Percentiles rank a stretch among this genome's conserved stretches.
phyloP scores from a whole-genome alignment of 2,329 filamentous ascomycete genomes.

The Aspergillus sp. region DNA sequence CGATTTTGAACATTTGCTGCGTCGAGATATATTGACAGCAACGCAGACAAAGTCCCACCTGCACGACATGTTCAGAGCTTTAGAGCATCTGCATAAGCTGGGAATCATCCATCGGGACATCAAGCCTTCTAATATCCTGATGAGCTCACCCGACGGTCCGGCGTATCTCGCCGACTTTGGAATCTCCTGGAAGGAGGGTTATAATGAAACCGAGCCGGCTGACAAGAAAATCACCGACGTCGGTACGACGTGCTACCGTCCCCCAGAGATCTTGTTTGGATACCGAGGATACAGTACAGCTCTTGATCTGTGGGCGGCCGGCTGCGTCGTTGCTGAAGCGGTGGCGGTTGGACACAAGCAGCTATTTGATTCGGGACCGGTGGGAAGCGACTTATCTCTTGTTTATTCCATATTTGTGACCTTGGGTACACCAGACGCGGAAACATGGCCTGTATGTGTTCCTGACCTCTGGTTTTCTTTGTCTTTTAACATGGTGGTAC shows the following conservation, averaged over 20 bases:
- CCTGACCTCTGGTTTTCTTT: neutral
- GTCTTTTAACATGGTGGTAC: conserved; percentile 2
- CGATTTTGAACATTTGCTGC: conserved; percentile 68
- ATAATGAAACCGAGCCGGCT: conserved; percentile 58
- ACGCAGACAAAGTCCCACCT: conserved; percentile 51
- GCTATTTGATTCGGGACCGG: conserved; percentile 82
- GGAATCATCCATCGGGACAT: conserved; percentile 90
- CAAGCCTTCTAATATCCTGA: conserved; percentile 85
- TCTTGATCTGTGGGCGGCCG: conserved; percentile 87
- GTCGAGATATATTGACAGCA: conserved; percentile 39
- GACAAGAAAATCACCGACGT: conserved; percentile 82
- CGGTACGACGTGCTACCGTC: conserved; percentile 85
- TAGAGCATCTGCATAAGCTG: conserved; percentile 67
- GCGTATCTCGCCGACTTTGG: conserved; percentile 88
- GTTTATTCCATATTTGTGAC: conserved; percentile 92
- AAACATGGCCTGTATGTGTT: conserved; percentile 72
- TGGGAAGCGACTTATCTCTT: conserved; percentile 87
- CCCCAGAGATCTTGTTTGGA: conserved; percentile 88
- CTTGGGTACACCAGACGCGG: conserved; percentile 77
- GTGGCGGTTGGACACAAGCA: conserved; percentile 54
- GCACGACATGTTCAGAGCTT: conserved; percentile 66
- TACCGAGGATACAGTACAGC: conserved; percentile 66
- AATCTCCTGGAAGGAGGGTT: conserved; percentile 73
- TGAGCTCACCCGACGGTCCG: conserved; percentile 65
- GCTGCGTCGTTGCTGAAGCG: conserved; percentile 79